Base-by-base conservation (phyloP, 495 filamentous ascomycete species). In the Aspergillus nidulans region DNA sequence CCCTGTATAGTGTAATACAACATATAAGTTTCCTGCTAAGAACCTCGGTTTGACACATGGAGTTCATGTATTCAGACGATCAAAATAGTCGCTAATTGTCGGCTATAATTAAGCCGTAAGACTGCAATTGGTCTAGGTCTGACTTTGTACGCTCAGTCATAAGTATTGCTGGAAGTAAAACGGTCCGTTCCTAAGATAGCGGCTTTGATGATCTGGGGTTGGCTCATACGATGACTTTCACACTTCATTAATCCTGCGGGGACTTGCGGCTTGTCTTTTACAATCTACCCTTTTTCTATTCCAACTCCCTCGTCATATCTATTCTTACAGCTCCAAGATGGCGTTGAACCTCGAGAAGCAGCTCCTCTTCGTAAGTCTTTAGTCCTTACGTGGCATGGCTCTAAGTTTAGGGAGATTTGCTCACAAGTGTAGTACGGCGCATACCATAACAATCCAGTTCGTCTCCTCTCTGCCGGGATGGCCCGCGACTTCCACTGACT, bases 371-470 rank as follows among this genome's bases (percentile, higher is more conserved):
- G 88, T 91, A 80, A 71, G 88, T 72, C 40, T 39, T 36, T 15
- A 71, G 88, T 72, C 40, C 38, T 36, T 15, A n/a, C 3, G 8
- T 39, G 5, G 46, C 24, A 56, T 52, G 52, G 49, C 49, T 6
- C 24, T 32, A 16, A 24, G 18, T 9, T 15, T 24, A 28, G 20
- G 28, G 9, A 46, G 18, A 40, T 49, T 49, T 51, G 43, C 69
- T 69, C 54, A 71, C 62, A 21, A 43, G 34, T 52, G 28, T 42
- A 49, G 94, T 98, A 98, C 80, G 92, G 94, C 63, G 82, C 90
- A 25, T 97, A 98, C 69, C 94, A 98, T 69, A 86, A 88, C 68
- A 87, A 96, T 72, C 76, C 83, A 8, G 88, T 95, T 77, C 42
- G 65, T 52, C 32, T 21, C 39, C 26, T 39, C 28, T 23, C 50